Evolutionary conservation across 345 rosid genomes (phyloP), one percentile per base, ranked within the genome.

Genomic region (Rhodomyrtus tomentosa): DNA sequence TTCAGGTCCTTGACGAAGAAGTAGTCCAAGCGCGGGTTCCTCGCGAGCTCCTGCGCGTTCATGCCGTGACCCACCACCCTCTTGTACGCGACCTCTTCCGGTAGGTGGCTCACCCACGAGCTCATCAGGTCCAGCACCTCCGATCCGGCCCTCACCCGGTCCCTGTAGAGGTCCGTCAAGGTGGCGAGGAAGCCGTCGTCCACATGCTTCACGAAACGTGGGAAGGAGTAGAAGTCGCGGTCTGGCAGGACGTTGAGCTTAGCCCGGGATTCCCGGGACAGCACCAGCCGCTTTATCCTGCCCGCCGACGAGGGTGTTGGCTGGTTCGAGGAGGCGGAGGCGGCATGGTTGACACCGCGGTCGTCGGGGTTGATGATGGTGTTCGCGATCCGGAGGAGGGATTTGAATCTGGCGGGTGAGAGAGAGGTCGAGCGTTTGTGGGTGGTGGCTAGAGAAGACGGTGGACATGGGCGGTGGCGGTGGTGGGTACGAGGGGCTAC

Each of bases 11-110:
- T 92, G 73, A 92, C 93, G 29, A 92, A 87, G 89, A 93, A 93
- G 53, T 91, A 91, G 76, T 93, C 94, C 68, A 93, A 85, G 81
- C 91, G 84, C 45, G 92, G 93, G 83, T 95, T 96, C 92, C 90
- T 93, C 22, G 95, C 92, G 55, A 96, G 98, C 89, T 96, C 99
- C 81, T 90, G 96, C n/a, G 97, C 96, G 51, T 95, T 96, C 58
- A 96, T 96, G 68, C 99, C 98, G 86, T 96, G 98, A 4, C 99
- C 98, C 68, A 93, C 96, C 58, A 96, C 95, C 90, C 93, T 94
- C 86, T 88, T 90, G 92, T 89, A 93, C 87, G 9, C 82, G 1
- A 91, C 93, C 83, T 95, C 94, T 68, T 84, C 84, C 7, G 99
- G 98, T 29, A 95, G 88, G 89, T 96, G 97, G 88, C 99, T 95